Base-by-base conservation (phyloP, 1,284 basidiomycete genomes). In the Melanopsichium pennsylvanicum region DNA sequence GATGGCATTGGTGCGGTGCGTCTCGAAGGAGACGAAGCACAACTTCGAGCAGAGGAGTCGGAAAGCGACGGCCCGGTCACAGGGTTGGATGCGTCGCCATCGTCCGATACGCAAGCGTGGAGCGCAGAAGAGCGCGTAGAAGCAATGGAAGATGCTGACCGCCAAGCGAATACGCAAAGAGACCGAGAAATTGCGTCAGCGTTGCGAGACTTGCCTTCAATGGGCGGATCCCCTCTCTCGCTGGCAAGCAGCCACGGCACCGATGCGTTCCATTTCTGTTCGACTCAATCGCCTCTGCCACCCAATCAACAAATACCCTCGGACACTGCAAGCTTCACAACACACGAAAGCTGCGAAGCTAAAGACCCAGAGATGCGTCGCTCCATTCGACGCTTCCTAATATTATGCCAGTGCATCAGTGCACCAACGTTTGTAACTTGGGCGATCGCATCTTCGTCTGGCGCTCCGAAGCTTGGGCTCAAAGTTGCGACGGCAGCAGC, bases 291-390 rank as follows among this genome's bases (percentile, higher is more conserved):
- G n/a, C 36, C 48, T 1, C 13, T 48, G 36, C 60, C 48, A 2
- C 3, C 44, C 13, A 49, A 49, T 12, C 18, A 25, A n/a, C 37
- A 39, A 13, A 13, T 48, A 13, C 37, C 23, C 15, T 21, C 27
- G 7, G 47, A 50, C 16, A 35, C 31, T 36, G 46, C 59, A 12
- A 55, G 51, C 39, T 46, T 51, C 25, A 27, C 35, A 29, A 63
- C 82, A 5, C 77, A 78, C 9, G 52, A 39, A 82, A 83, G 27
- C 87, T 88, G 79, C 87, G 78, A 64, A 8, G 78, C 42, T 69
- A 79, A 68, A 10, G 68, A 82, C 18, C 49, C 59, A 43, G 58
- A 60, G 52, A 55, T 59, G 70, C 46, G 54, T 11, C 42, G 62
- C 33, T 59, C 50, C 33, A 41, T 52, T 12, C 59, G 52, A 15